Conservation (phyloP, 176 grass and related monocot species). For the Oryza glumipatula region DNA sequence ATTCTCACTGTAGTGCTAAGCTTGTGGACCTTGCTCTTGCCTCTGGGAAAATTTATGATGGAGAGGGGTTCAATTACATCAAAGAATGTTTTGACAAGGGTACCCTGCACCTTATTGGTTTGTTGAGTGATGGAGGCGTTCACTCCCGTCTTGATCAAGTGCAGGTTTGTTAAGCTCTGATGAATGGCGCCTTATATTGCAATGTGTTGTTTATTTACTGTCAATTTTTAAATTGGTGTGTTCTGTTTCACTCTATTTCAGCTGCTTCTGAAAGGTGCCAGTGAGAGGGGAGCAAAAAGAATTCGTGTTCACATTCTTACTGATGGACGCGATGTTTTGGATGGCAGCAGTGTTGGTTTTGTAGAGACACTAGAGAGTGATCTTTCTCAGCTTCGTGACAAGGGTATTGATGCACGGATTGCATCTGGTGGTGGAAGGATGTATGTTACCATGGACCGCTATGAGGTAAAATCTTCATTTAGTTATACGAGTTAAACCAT, state of each 20-base stretch:
- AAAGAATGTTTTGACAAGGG: slow-evolving; percentile 78
- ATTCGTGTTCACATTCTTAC: slow-evolving; percentile 95
- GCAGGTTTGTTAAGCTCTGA: slow-evolving; percentile 56
- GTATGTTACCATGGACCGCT: slow-evolving; percentile 99
- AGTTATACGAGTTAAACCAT: background rate
- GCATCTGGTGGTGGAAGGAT: slow-evolving; percentile 98
- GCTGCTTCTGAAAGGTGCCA: slow-evolving; percentile 92
- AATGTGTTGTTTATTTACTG: background rate
- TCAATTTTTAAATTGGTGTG: background rate
- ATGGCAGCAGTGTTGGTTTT: slow-evolving; percentile 91
- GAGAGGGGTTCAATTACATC: slow-evolving; percentile 92
- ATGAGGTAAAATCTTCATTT: slow-evolving; percentile 61
- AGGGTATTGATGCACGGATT: slow-evolving; percentile 86
- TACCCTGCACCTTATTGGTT: slow-evolving; percentile 93
- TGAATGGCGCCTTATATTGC: background rate
- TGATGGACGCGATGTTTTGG: slow-evolving; percentile 98
- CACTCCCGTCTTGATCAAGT: slow-evolving; percentile 96
- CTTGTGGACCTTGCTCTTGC: slow-evolving; percentile 89
- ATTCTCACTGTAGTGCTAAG: slow-evolving; percentile 65
- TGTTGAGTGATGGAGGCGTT: slow-evolving; percentile 97
- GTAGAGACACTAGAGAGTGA: slow-evolving; percentile 93
- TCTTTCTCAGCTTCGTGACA: slow-evolving; percentile 65
- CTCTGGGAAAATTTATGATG: slow-evolving; percentile 85
- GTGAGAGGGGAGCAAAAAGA: slow-evolving; percentile 86
- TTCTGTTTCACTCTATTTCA: slow-evolving; percentile 47